Evolutionary conservation across 768 basidiomycete genomes (phyloP), one percentile per base, ranked within the genome.

Genomic region (Russula sp.): DNA sequence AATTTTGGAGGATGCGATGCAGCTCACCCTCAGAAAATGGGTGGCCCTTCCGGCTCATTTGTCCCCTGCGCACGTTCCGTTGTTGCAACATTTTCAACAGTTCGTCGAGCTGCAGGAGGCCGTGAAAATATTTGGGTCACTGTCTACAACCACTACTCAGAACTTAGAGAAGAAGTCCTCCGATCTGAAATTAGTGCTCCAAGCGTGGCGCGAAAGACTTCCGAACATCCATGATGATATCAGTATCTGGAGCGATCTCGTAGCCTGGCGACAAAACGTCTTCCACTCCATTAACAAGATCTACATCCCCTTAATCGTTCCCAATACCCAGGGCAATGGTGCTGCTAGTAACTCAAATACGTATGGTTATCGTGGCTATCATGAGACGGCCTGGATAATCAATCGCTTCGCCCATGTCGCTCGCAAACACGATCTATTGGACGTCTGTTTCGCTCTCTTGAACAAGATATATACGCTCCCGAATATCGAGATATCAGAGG

Each of bases 301-400:
- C 2, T 98, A 98, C 66, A 86, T 98, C 49, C 97, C 97, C 10
- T 82, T 99, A 49, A 94, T 98, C 59, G 76, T 69, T 18, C 65
- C 77, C 39, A 81, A 79, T 61, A 61, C 62, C 39, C 83, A 83
- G 67, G 75, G 75, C 29, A 76, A 77, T 45, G 79, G 77, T 47
- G 75, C 80, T 13, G 71, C 82, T 18, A 80, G 76, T 41, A 88
- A 81, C 61, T 76, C 86, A 45, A 90, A 85, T 59, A 94, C 92
- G 1, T 90, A 85, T 69, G 96, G 94, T 7, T 98, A 93, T 71
- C 84, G 97, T 54, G 97, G 97, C 8, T 98, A 92, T 73, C 97
- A 99, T 70, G 97, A 99, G 77, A 98, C 94, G 0, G 97, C 97
- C 7, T 99, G 97, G 97, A 98, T 97, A 70, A 98, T 98, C 77